These are phyloP conservation scores for Gossypium sturtianum DNA, from an alignment of 345 rosid species.

Conservation along the genomic window DNA sequence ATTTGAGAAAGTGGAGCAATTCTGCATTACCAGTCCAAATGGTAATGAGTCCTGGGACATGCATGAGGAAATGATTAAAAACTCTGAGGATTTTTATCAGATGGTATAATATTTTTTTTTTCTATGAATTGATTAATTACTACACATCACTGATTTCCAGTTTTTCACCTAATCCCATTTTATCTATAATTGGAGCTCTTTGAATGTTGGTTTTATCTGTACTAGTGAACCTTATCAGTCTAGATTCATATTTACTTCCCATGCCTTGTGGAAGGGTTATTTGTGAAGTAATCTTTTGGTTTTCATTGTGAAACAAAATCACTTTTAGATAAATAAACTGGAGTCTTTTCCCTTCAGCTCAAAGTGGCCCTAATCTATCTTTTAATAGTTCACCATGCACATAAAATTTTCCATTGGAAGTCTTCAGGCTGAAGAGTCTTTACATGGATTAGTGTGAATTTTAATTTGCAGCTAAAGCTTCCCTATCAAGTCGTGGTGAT, in stretches of 20 bases:
- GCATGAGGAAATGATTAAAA: constrained; percentile 92
- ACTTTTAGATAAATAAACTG: neutral
- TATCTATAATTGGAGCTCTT: neutral
- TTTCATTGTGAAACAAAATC: neutral
- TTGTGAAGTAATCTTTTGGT: neutral
- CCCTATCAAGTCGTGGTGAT: constrained; percentile 82
- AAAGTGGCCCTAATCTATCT: too few relatives aligned
- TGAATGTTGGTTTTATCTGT: neutral
- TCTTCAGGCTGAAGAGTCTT: neutral
- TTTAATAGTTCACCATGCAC: neutral
- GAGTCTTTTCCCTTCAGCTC: neutral
- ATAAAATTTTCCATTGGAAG: neutral
- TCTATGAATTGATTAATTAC: neutral
- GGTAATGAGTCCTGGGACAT: constrained; percentile 81
- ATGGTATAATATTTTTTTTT: constrained; percentile 27
- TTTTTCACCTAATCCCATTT: neutral
- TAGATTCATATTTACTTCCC: neutral
- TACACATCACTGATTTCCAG: neutral
- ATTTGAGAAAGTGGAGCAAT: constrained; percentile 96
- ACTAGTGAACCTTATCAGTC: neutral
- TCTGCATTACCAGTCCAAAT: constrained; percentile 83
- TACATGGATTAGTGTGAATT: neutral
- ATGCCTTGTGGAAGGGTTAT: neutral
- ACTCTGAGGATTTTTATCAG: constrained; percentile 83
- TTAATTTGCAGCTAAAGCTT: constrained; percentile 55